Conservation (phyloP, 306 rosid species). For the Macrotyloma uniflorum region DNA sequence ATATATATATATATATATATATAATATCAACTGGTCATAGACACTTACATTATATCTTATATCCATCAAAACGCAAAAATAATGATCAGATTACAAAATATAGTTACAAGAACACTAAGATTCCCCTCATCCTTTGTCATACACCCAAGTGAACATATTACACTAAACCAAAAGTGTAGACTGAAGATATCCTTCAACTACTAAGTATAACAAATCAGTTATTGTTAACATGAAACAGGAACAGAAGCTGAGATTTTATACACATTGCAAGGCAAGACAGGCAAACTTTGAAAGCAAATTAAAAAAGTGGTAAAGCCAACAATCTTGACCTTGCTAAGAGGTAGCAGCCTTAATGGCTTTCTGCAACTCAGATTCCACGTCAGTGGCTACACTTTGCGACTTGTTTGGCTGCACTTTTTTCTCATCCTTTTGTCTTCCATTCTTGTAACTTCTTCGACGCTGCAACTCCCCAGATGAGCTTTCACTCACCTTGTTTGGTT, state of each 20-base stretch:
- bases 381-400: constrained; percentile 44
- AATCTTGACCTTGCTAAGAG: constrained; percentile 53
- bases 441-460: constrained; percentile 60
- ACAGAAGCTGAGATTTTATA: constrained; percentile 35
- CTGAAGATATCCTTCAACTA: not conserved
- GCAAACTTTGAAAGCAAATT: constrained; percentile 21
- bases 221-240: not conserved
- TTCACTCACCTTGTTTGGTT: constrained; percentile 33
- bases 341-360: constrained; percentile 84
- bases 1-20: not conserved
- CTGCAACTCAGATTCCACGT: constrained; percentile 84
- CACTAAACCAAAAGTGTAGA: not conserved
- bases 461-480: constrained; percentile 52
- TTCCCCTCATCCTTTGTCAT: not conserved
- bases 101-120: not conserved
- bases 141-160: not conserved
- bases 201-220: not conserved
- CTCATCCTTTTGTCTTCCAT: constrained; percentile 54
- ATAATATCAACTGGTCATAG: not conserved
- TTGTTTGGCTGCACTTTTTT: constrained; percentile 46
- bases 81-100: not conserved
- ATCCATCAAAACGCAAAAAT: not conserved
- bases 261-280: constrained; percentile 39
- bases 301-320: constrained; percentile 17
- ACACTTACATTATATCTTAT: not conserved